These are phyloP conservation scores for Phytopythium chamaehyphon DNA, from an alignment of 352 stramenopile species.

Conservation along the genomic window DNA sequence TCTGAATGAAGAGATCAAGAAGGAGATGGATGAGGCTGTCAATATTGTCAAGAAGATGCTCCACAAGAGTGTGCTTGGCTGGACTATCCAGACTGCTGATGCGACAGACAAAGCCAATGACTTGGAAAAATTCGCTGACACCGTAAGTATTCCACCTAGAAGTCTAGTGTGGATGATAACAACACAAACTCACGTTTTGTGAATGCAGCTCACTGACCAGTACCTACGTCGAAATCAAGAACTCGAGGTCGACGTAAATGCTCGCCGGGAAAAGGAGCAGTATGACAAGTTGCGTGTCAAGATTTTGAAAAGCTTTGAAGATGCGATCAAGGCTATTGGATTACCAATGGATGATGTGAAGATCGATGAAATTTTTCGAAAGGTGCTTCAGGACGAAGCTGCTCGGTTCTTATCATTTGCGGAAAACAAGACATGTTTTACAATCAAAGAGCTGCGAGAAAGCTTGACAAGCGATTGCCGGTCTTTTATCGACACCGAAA, in stretches of 20 bases:
- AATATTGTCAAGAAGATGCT: constrained; percentile 47
- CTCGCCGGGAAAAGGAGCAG: constrained; percentile 50
- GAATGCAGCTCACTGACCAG: constrained; percentile 52
- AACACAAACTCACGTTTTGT: neutral
- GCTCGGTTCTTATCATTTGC: constrained; percentile 54
- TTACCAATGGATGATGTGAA: constrained; percentile 63
- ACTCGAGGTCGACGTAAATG: constrained; percentile 50
- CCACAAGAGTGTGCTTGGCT: constrained; percentile 55
- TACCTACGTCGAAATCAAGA: constrained; percentile 67
- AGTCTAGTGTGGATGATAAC: neutral
- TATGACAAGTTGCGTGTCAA: constrained; percentile 59
- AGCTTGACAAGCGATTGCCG: constrained; percentile 58
- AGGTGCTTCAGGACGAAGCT: constrained; percentile 52
- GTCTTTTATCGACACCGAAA: constrained; percentile 63
- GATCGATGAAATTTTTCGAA: constrained; percentile 57
- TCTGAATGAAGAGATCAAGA: constrained; percentile 60
- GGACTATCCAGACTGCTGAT: constrained; percentile 66
- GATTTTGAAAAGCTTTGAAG: constrained; percentile 51
- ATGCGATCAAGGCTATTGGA: constrained; percentile 39
- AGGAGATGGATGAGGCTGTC: constrained; percentile 48
- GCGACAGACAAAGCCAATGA: constrained; percentile 56
- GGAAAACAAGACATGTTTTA: constrained; percentile 38
- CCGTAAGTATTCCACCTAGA: constrained; percentile 38
- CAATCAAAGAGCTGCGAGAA: constrained; percentile 41
- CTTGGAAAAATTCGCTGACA: constrained; percentile 69